phyloP scores from a whole-genome alignment of 352 stramenopile genomes.

The Globisporangium lucens region DNA sequence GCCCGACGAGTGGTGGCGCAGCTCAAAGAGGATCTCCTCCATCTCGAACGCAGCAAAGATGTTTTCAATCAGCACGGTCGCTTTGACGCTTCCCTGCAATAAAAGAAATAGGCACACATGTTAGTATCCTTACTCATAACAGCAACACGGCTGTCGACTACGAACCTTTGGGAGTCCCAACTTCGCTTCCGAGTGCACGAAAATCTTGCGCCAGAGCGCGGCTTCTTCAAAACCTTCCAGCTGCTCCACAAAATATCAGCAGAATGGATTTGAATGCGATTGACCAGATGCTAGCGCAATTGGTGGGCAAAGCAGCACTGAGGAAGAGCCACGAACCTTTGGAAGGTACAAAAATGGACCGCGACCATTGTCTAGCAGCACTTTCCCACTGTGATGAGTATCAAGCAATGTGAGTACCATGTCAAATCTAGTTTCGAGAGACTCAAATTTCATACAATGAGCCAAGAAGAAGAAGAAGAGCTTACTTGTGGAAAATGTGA shows the following conservation, averaged over 20 bases:
- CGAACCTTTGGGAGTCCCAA: conserved; percentile 79
- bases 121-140: not conserved
- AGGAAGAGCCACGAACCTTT: conserved; percentile 48
- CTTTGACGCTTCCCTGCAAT: conserved; percentile 69
- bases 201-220: conserved; percentile 94
- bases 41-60: conserved; percentile 97
- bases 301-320: not conserved
- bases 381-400: conserved; percentile 43
- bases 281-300: too few species aligned
- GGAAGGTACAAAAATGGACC: conserved; percentile 94
- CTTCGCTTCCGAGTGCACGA: conserved; percentile 87
- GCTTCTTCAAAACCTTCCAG: conserved; percentile 93
- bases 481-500: conserved; percentile 94
- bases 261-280: too few species aligned
- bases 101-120: not conserved
- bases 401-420: not conserved
- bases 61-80: conserved; percentile 95
- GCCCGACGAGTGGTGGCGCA: conserved; percentile 92
- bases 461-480: too few species aligned
- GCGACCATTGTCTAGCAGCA: conserved; percentile 64
- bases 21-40: conserved; percentile 95
- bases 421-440: not conserved
- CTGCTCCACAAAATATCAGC: conserved; percentile 16
- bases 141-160: not conserved
- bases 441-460: too few species aligned